phyloP scores from a whole-genome alignment of 257 asterid species.

The Galeopsis tetrahit region DNA sequence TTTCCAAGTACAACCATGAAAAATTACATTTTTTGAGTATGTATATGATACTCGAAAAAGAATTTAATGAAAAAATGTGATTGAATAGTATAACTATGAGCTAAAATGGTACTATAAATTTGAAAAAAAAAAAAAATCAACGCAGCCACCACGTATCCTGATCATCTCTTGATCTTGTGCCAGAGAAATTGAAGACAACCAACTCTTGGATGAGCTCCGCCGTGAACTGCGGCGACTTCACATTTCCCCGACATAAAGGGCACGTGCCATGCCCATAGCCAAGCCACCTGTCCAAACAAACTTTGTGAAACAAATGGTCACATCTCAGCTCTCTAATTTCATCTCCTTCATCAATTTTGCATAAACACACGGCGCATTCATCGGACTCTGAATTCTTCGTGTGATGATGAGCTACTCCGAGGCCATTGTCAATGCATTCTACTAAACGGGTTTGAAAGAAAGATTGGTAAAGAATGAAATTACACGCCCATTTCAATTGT shows the following conservation, averaged over 20 bases:
- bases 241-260: conserved; percentile 36
- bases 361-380: conserved; percentile 38
- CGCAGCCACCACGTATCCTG: conserved; percentile 44
- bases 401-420: neutral
- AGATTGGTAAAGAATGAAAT: conserved; percentile 32
- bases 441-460: conserved; percentile 30
- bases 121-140: neutral
- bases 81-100: neutral
- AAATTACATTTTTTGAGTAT: neutral
- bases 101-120: no score
- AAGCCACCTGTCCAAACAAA: conserved; percentile 42
- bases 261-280: conserved; percentile 38
- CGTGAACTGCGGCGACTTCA: conserved; percentile 24
- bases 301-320: conserved; percentile 35
- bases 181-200: conserved; percentile 26
- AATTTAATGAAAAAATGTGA: neutral
- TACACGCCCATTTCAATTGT: conserved; percentile 33
- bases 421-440: neutral
- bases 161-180: neutral
- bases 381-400: neutral
- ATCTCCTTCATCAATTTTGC: conserved; percentile 36
- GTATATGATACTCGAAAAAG: neutral
- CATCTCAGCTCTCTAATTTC: conserved; percentile 37
- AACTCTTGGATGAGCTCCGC: conserved; percentile 36
- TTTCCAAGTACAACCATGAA: neutral